Percentiles rank a stretch among this genome's conserved stretches.
Evolutionary conservation across 345 rosid species (phyloP).

Genomic region (Zanthoxylum bungeanum): DNA sequence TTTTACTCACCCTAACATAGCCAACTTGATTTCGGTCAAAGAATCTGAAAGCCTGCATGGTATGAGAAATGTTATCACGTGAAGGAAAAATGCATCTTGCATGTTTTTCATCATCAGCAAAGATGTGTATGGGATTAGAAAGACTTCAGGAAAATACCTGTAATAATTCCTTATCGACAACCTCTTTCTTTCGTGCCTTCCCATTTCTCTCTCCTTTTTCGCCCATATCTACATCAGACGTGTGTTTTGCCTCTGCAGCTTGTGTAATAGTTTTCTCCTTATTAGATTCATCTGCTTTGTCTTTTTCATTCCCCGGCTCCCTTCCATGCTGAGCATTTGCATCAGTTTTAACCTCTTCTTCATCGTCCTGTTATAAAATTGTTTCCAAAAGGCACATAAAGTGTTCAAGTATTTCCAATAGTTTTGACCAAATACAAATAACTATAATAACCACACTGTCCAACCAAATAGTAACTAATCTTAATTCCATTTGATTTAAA

Average conservation of each 20-base stretch:
- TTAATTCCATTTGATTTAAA: background rate
- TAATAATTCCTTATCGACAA: slow-evolving; percentile 68
- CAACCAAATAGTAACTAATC: background rate
- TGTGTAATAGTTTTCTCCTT: slow-evolving; percentile 29
- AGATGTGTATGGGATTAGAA: background rate
- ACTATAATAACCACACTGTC: background rate
- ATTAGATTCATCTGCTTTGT: slow-evolving; percentile 23
- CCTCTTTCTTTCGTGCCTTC: slow-evolving; percentile 40
- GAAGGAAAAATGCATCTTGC: background rate
- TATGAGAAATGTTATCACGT: background rate
- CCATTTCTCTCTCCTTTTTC: slow-evolving; percentile 30
- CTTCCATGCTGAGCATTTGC: slow-evolving; percentile 31
- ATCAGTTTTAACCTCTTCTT: slow-evolving; percentile 36
- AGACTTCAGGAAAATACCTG: slow-evolving; percentile 47
- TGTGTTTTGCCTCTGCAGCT: slow-evolving; percentile 34
- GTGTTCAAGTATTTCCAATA: background rate
- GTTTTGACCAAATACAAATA: background rate
- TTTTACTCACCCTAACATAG: slow-evolving; percentile 62
- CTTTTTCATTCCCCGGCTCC: slow-evolving; percentile 29
- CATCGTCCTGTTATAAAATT: slow-evolving; percentile 32
- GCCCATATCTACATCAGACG: slow-evolving; percentile 25
- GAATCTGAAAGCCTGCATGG: slow-evolving; percentile 83
- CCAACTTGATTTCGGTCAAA: slow-evolving; percentile 88
- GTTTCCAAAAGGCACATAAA: background rate
- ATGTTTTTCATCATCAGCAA: background rate